phyloP scores from a whole-genome alignment of 169 alveolate species.

The Babesia caballi region DNA sequence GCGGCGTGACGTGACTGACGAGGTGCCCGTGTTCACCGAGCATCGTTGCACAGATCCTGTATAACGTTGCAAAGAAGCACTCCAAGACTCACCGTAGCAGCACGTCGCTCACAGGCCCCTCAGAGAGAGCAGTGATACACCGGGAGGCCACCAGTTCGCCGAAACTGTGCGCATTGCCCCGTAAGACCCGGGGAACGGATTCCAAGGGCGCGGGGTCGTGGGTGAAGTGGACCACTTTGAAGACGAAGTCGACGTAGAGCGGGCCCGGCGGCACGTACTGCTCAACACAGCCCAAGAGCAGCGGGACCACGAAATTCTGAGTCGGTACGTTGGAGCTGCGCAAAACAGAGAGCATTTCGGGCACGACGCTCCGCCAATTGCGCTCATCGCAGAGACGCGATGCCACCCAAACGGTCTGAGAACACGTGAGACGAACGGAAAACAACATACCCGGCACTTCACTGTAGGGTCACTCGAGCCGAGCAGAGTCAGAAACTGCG shows the following conservation, averaged over 20 bases:
- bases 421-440: conserved; percentile 21
- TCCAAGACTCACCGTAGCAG: conserved; percentile 19
- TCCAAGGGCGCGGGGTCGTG: conserved; percentile 88
- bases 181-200: conserved; percentile 74
- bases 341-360: conserved; percentile 85
- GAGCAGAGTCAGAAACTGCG: conserved; percentile 6
- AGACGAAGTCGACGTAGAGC: conserved; percentile 90
- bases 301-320: conserved; percentile 88
- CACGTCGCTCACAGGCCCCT: conserved; percentile 26
- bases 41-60: conserved; percentile 65
- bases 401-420: conserved; percentile 86
- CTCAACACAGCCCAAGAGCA: conserved; percentile 87
- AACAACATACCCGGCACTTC: conserved; percentile 16
- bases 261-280: conserved; percentile 84
- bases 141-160: conserved; percentile 45
- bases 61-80: background rate
- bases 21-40: conserved; percentile 71
- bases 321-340: conserved; percentile 87
- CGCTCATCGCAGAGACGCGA: conserved; percentile 85
- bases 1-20: conserved; percentile 16
- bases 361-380: conserved; percentile 84
- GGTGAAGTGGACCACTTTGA: conserved; percentile 86
- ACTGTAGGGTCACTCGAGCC: conserved; percentile 15
- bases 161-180: conserved; percentile 10
- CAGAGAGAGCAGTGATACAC: background rate